These are phyloP conservation scores for Claviceps humidiphila DNA, from an alignment of 2,329 filamentous ascomycete species.

Conservation along the genomic window DNA sequence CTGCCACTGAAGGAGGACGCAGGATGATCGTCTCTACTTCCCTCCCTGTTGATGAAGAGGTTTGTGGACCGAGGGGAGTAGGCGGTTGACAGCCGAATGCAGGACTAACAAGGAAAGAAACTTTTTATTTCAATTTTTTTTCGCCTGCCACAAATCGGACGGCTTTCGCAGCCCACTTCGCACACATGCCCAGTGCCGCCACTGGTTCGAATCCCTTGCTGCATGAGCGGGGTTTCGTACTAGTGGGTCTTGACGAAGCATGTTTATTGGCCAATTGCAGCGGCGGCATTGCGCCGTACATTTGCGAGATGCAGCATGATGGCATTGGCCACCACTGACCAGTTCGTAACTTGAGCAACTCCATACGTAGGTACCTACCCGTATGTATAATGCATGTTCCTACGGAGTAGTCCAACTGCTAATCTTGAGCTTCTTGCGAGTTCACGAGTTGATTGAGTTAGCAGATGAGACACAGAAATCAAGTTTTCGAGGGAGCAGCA, in stretches of 20 bases:
- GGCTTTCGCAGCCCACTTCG: not conserved
- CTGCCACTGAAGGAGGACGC: slow-evolving; percentile 16
- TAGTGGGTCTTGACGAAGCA: not conserved
- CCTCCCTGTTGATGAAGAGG: slow-evolving; percentile 3
- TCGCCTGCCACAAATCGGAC: not conserved
- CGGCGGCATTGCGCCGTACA: too few relatives aligned
- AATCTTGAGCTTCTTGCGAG: too few relatives aligned
- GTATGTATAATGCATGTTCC: too few relatives aligned
- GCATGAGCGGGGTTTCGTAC: not conserved
- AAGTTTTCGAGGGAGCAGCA: too few relatives aligned
- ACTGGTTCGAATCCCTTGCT: slow-evolving; percentile 1
- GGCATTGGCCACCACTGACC: too few relatives aligned
- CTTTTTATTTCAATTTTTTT: not conserved
- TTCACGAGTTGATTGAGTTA: too few relatives aligned
- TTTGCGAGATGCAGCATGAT: too few relatives aligned
- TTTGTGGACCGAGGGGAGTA: slow-evolving; percentile 5
- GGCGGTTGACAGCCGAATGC: slow-evolving; percentile 2
- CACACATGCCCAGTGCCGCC: not conserved
- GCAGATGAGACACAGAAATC: too few relatives aligned
- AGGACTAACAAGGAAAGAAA: not conserved
- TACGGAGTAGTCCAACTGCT: too few relatives aligned
- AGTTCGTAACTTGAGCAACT: too few relatives aligned
- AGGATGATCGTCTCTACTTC: slow-evolving; percentile 4
- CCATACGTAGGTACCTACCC: too few relatives aligned
- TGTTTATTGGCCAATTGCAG: slow-evolving; percentile 5